Percentiles rank a stretch among this genome's conserved stretches.
Conservation (phyloP, 805 yeast genomes). For the Kockiozyma suomiensis region DNA sequence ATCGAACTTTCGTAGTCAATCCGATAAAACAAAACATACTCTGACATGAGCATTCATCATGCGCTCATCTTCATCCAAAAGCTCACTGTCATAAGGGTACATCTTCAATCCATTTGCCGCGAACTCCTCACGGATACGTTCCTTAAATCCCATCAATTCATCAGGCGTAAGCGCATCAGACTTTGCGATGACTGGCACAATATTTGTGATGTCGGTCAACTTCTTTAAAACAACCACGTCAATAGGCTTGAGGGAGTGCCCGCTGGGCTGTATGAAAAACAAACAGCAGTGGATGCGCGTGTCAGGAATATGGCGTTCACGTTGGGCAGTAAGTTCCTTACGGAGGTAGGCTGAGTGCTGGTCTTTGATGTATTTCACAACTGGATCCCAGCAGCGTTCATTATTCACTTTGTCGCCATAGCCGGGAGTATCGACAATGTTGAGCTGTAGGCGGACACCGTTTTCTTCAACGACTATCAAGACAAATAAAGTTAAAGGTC, state of each 20-base stretch:
- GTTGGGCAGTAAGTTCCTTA: conserved; percentile 80
- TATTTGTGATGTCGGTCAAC: conserved; percentile 86
- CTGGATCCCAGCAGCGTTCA: conserved; percentile 82
- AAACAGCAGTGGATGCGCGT: conserved; percentile 92
- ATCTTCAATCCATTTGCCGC: conserved; percentile 69
- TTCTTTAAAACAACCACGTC: conserved; percentile 83
- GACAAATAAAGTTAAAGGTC: not conserved
- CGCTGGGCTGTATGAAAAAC: conserved; percentile 88
- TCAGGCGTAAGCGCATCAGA: conserved; percentile 84
- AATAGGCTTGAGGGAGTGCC: conserved; percentile 68
- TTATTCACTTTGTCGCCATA: conserved; percentile 90
- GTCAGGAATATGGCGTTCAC: conserved; percentile 73
- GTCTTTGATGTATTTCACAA: conserved; percentile 81
- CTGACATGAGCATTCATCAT: conserved; percentile 58
- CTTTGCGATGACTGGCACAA: conserved; percentile 93
- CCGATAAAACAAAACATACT: no score
- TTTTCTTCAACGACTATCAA: conserved; percentile 74
- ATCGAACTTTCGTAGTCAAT: no score
- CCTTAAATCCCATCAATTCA: conserved; percentile 81
- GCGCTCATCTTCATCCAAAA: conserved; percentile 48
- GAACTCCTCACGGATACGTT: conserved; percentile 67
- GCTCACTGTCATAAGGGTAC: conserved; percentile 72
- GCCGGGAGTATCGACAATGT: conserved; percentile 95
- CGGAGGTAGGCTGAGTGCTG: conserved; percentile 90
- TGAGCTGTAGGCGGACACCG: conserved; percentile 80